Evolutionary conservation across 768 basidiomycete species (phyloP).

Genomic region (Megacollybia marginata): DNA sequence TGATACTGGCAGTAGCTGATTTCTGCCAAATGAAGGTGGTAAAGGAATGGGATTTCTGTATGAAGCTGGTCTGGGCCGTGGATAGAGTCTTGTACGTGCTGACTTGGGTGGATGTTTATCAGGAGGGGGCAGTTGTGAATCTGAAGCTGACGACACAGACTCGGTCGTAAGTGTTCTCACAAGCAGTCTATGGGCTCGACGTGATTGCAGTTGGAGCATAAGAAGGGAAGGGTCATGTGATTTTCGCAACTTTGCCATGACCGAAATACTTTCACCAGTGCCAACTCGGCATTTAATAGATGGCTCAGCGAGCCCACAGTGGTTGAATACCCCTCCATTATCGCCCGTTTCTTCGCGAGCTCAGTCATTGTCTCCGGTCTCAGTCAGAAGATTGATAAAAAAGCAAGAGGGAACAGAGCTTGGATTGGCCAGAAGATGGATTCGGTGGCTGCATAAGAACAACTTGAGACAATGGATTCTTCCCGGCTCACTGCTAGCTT

Average conservation of each 20-base stretch:
- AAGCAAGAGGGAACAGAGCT: constrained; percentile 13
- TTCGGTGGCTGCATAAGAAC: constrained; percentile 75
- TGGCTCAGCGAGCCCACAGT: constrained; percentile 48
- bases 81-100: constrained; percentile 33
- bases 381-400: constrained; percentile 11
- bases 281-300: constrained; percentile 64
- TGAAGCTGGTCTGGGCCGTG: constrained; percentile 37
- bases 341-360: constrained; percentile 43
- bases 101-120: constrained; percentile 21
- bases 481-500: constrained; percentile 43
- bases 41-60: constrained; percentile 29
- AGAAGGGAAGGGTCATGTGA: background rate
- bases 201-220: background rate
- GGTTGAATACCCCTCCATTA: constrained; percentile 44
- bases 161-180: constrained; percentile 39
- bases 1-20: constrained; percentile 75
- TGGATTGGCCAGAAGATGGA: constrained; percentile 52
- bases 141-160: constrained; percentile 24
- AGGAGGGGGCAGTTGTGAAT: constrained; percentile 23
- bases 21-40: constrained; percentile 69
- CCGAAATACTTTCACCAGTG: constrained; percentile 44
- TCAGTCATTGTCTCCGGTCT: constrained; percentile 16
- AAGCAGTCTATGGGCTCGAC: constrained; percentile 8
- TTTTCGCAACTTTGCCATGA: background rate
- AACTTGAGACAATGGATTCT: constrained; percentile 54